Base-by-base conservation (phyloP, 2,329 filamentous ascomycete species). In the Trichoderma hamatum region DNA sequence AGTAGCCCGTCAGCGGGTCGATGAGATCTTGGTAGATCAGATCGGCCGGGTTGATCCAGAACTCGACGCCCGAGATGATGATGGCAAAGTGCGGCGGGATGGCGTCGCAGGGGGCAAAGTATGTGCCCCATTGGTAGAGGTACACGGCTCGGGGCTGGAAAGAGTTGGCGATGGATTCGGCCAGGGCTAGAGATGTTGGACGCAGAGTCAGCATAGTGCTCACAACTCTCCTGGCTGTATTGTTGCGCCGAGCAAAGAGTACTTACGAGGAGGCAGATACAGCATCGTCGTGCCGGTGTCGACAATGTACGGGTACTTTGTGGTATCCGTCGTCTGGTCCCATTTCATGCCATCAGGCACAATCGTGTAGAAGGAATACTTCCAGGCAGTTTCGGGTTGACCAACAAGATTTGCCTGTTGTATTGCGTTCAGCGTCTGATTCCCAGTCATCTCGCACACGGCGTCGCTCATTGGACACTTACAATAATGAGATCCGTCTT, bases 281-380 rank as follows among this genome's bases (percentile, higher is more conserved):
- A 82, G 83, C 73, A 85, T 79, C 0, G 84, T 84, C 1, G 85
- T 86, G 36, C 83, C 84, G 19, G 82, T 85, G 75, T 87, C 85
- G 61, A 86, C 77, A 63, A 87, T 84, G 72, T 82, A 85, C 5
- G 83, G 83, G 65, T 82, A 83, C 72, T 81, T 83, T 39, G 77
- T 80, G 21, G 73, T 76, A 70, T 83, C 81, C 2, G 76, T 80
- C 5, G 78, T 81, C 51, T 78, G 76, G 28, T 80, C 84, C 73
- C 80, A 85, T 70, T 76, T 75, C 69, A 85, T 78, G 3, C 84
- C 84, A 67, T 85, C 83, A 0, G 83, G 82, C 59, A 86, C 77
- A 68, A 86, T 81, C 21, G 85, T 86, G 72, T 87, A 87, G 74
- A 84, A 86, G 2, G 84, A 85, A 69, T 83, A 83, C 69, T 81